phyloP scores from a whole-genome alignment of 1,284 basidiomycete genomes.

The Vanrija sp. region DNA sequence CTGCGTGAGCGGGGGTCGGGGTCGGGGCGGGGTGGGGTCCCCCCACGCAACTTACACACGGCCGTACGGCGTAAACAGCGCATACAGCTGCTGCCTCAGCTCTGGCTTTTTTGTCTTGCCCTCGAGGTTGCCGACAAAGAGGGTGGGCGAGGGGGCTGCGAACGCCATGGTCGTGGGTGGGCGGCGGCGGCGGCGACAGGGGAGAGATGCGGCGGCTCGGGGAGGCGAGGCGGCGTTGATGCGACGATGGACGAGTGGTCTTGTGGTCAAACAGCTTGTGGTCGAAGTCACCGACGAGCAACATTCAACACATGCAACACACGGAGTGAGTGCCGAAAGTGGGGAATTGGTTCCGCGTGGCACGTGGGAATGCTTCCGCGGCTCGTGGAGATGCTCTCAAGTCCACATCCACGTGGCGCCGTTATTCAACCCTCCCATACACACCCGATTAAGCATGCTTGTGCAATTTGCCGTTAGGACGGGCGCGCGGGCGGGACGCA shows the following conservation, averaged over 20 bases:
- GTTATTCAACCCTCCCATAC: no score
- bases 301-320: no score
- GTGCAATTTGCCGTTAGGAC: no score
- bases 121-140: conserved; percentile 93
- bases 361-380: no score
- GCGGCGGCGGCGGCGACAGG: background rate
- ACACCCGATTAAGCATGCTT: no score
- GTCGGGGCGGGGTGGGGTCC: no score
- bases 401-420: no score
- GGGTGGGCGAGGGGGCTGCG: conserved; percentile 70
- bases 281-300: background rate
- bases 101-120: conserved; percentile 94
- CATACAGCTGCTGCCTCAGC: conserved; percentile 74
- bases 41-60: conserved; percentile 55
- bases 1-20: background rate
- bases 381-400: no score
- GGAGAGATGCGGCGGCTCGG: background rate
- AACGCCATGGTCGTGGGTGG: conserved; percentile 37
- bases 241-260: background rate
- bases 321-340: no score
- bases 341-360: no score
- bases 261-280: no score
- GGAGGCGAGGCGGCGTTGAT: background rate
- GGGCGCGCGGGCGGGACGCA: no score
- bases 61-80: conserved; percentile 89